Percentiles rank a stretch among this genome's conserved stretches.
These are phyloP conservation scores for Plantago ovata DNA, from an alignment of 257 asterid genomes.

Conservation along the genomic window DNA sequence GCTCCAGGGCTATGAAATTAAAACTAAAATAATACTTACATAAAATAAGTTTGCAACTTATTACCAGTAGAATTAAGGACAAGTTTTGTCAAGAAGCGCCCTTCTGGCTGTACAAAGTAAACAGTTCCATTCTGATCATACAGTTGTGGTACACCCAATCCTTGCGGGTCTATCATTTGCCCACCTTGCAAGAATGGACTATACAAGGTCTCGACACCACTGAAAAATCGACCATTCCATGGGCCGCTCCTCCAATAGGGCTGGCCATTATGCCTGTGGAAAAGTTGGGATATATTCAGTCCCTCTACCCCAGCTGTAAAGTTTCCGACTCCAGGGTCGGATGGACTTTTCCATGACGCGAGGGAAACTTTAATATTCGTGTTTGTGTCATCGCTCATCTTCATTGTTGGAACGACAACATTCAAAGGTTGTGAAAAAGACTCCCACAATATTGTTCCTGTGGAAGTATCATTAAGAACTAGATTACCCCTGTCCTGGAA, in stretches of 20 bases:
- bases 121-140: constrained; percentile 12
- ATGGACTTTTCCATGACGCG: constrained; percentile 29
- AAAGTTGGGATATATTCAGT: constrained; percentile 16
- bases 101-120: constrained; percentile 12
- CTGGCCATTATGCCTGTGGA: constrained; percentile 18
- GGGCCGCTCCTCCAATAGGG: constrained; percentile 40
- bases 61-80: no score
- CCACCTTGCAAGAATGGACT: no score
- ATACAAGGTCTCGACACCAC: constrained; percentile 34
- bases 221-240: constrained; percentile 35
- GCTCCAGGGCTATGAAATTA: no score
- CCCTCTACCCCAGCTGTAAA: constrained; percentile 25
- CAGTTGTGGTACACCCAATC: no score
- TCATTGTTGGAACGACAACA: constrained; percentile 22
- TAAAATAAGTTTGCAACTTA: no score
- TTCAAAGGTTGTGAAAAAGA: constrained; percentile 25
- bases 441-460: constrained; percentile 8
- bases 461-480: not conserved
- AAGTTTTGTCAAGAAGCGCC: no score
- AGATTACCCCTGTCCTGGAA: not conserved
- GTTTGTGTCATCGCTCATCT: constrained; percentile 19
- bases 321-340: constrained; percentile 31
- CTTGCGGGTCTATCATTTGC: no score
- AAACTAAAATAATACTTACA: no score
- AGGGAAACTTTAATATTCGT: constrained; percentile 19